These are phyloP conservation scores for Lecanosticta acicola DNA, from an alignment of 2,329 filamentous ascomycete genomes.

Conservation along the genomic window DNA sequence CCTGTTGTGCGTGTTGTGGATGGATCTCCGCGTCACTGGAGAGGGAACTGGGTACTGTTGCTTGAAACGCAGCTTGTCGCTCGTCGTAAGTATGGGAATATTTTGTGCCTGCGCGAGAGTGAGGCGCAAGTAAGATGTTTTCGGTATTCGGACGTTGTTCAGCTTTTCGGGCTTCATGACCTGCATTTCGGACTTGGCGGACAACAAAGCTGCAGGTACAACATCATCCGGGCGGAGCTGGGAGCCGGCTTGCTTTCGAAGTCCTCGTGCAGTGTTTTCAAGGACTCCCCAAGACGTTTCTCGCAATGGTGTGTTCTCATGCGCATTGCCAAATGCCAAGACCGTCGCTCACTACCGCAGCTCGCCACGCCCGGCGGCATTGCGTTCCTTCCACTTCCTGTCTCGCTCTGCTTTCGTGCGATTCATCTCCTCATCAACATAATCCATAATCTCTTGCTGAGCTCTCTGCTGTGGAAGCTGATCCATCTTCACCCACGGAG, in stretches of 20 bases:
- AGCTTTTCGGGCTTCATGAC: neutral
- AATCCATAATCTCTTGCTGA: constrained; percentile 56
- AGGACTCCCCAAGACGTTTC: neutral
- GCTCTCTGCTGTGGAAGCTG: constrained; percentile 66
- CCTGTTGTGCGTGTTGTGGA: too few species aligned
- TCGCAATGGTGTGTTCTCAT: too few species aligned
- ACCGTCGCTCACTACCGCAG: constrained; percentile 13
- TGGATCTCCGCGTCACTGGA: too few species aligned
- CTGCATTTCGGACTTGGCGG: neutral
- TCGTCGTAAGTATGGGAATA: too few species aligned
- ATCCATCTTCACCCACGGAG: constrained; percentile 81
- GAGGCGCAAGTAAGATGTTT: neutral
- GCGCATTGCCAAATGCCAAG: neutral
- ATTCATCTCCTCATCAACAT: constrained; percentile 59
- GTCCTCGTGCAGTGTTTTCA: too few species aligned
- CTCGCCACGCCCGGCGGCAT: constrained; percentile 42
- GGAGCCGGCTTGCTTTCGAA: too few species aligned
- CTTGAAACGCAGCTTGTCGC: too few species aligned
- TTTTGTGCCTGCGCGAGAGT: too few species aligned
- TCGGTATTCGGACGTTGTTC: neutral
- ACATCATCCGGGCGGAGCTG: too few species aligned
- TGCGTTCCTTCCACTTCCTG: constrained; percentile 40
- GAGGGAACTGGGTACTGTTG: too few species aligned
- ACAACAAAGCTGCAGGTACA: too few species aligned
- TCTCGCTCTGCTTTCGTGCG: constrained; percentile 43